phyloP scores from a whole-genome alignment of 1,284 basidiomycete genomes.

The Stygiomarasmius scandens region DNA sequence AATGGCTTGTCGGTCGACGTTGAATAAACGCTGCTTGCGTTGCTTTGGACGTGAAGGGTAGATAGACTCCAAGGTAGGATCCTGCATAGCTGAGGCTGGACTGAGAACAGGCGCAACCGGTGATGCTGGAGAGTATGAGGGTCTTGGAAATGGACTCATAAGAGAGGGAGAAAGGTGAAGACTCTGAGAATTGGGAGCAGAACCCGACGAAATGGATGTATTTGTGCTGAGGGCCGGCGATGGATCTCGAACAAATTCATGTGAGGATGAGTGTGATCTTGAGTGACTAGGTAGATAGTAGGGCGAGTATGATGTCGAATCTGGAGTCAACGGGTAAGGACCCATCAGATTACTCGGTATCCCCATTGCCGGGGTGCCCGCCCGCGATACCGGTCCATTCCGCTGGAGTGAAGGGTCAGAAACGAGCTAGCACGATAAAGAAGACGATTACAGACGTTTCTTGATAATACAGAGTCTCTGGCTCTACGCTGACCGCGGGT shows the following conservation, averaged over 20 bases:
- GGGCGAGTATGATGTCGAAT: constrained; percentile 11
- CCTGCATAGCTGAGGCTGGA: constrained; percentile 13
- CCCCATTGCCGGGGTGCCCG: constrained; percentile 27
- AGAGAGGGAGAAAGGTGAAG: constrained; percentile 14
- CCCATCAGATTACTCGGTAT: constrained; percentile 9
- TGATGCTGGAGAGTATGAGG: constrained; percentile 25
- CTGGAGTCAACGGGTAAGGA: constrained; percentile 16
- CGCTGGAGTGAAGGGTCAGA: constrained; percentile 17
- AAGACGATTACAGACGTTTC: constrained; percentile 27
- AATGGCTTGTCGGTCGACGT: constrained; percentile 76
- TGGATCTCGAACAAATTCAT: constrained; percentile 52
- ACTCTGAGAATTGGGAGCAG: constrained; percentile 9
- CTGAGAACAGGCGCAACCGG: constrained; percentile 25
- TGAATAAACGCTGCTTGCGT: constrained; percentile 72
- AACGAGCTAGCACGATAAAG: constrained; percentile 14
- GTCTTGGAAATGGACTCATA: constrained; percentile 12
- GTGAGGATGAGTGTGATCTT: constrained; percentile 44
- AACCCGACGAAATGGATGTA: constrained; percentile 50
- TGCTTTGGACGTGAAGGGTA: constrained; percentile 48
- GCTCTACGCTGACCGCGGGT: constrained; percentile 45
- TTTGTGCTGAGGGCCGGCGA: constrained; percentile 64
- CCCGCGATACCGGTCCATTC: constrained; percentile 28
- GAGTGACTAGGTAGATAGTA: constrained; percentile 39
- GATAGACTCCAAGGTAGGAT: constrained; percentile 10
- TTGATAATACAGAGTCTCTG: constrained; percentile 33